Evolutionary conservation across 148 eudicot species (phyloP), one percentile per base, ranked within the genome.

Genomic region (Spergularia marina): DNA sequence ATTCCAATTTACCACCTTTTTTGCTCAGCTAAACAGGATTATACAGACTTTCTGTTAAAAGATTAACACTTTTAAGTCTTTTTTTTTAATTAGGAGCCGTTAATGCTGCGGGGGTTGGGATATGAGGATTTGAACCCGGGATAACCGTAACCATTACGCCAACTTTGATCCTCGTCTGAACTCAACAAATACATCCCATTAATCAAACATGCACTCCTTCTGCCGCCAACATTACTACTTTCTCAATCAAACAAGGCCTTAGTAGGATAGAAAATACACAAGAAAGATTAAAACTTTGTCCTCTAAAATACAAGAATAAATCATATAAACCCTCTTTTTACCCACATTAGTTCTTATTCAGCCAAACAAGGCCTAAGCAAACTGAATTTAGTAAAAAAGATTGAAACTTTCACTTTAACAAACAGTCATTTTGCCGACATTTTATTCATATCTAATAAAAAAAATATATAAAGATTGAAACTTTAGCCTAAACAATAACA

Each of bases 401-500:
- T 57, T 57, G 13, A 17, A 70, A 30, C 40, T 68, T 49, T 14
- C 36, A 30, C 44, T 16, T 34, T 8, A 63, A 36, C n/a, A 63
- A 14, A 17, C 62, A 58, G 16, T 44, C 23, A 18, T 7, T 3
- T 67, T 18, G 21, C 71, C 70, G 15, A 69, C 71, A 67, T 67
- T 67, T 44, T 44, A n/a, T 44, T 47, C 71, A 67, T 67, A 13
- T 6, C 39, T 40, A 67, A 67, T 18, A 0, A 66, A 40, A 66
- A 51, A 64, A 64, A 25, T 9, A 15, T n/a, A 7, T 6, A 53
- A 76, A 76, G 79, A 76, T 23, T 69, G 8, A 60, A 76, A 49
- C 74, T 69, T 68, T 76, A 69, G 25, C 51, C 65, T 12, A 69
- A 63, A 54, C 53, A 68, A 55, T 58, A 47, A 65, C 57, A 59